Base-by-base conservation (phyloP, 2,329 filamentous ascomycete genomes). In the Falciphora oryzae region DNA sequence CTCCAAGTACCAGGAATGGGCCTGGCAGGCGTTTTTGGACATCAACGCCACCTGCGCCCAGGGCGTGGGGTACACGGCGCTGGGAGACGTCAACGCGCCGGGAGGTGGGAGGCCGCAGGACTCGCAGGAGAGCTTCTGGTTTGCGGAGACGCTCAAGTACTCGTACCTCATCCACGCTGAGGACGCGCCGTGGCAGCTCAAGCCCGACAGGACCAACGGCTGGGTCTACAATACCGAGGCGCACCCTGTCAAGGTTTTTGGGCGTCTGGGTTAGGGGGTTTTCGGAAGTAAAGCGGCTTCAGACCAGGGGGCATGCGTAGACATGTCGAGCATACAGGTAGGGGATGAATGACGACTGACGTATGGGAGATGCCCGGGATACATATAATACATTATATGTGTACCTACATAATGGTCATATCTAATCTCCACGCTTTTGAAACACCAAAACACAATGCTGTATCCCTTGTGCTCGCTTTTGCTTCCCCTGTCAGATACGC, bases 121-220 rank as follows among this genome's bases (percentile, higher is more conserved):
- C 74, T 88, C 89, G 73, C 90, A 94, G 81, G 91, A 96, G 77
- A 93, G 89, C 71, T 96, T 95, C 78, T 88, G 90, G 80, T 92
- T 96, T 74, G 92, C 92, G 0, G 92, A 96, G 79, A 89, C 93
- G 67, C 74, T 96, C 75, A 96, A 96, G 81, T 96, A 96, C 74
- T 80, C 84, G 65, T 96, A 91, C 77, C 74, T 96, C 70, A 90
- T 91, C 65, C 86, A 87, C 72, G 81, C 84, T 0, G 78, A 75
- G 73, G 89, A 91, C 38, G 85, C 81, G 2, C 72, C 74, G 5
- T 81, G 80, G 70, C 82, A 85, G 72, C 74, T 85, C 62, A 77
- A 79, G 68, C 75, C 76, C 14, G 74, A 75, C 59, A 73, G 76
- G 61, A 71, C 73, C n/a, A 83, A 83, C 68, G 65, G 77, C 66